A percentile compares a stretch with the other conserved stretches of the same genome.
Conservation (phyloP, 495 filamentous ascomycete species). For the Aspergillus leporis region DNA sequence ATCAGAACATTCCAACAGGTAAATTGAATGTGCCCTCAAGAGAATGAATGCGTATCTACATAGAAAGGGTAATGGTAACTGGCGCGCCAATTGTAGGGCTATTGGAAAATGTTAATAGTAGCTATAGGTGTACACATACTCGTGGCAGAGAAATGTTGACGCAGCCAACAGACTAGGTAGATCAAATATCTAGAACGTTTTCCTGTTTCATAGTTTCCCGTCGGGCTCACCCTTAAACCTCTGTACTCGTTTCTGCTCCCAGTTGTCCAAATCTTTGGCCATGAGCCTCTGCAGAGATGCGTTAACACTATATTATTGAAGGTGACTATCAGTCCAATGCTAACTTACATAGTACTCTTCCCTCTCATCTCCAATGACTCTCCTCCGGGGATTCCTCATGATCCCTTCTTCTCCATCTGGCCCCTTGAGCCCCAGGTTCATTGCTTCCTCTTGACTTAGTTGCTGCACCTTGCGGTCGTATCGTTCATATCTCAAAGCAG, state of each 20-base stretch:
- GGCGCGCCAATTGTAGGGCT: too few relatives aligned
- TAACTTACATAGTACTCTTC: constrained; percentile 93
- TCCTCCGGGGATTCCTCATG: constrained; percentile 46
- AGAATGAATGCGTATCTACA: too few relatives aligned
- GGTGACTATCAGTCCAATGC: background rate
- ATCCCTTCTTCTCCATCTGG: constrained; percentile 47
- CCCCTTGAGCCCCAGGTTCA: constrained; percentile 67
- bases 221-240: constrained; percentile 86
- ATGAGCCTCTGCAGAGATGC: constrained; percentile 66
- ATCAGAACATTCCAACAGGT: too few relatives aligned
- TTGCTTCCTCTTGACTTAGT: constrained; percentile 73
- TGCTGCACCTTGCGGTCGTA: constrained; percentile 84
- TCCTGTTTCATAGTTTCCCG: constrained; percentile 67
- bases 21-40: too few relatives aligned
- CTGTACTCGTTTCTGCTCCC: constrained; percentile 94
- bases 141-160: background rate
- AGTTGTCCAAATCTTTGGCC: constrained; percentile 88
- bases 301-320: constrained; percentile 5
- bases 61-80: too few relatives aligned
- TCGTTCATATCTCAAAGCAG: constrained; percentile 88
- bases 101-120: too few relatives aligned
- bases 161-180: background rate
- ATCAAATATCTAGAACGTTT: background rate
- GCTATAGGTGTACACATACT: too few relatives aligned
- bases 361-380: constrained; percentile 58